Conservation (phyloP, 208 protist species). For the Naegleria gruberi region DNA sequence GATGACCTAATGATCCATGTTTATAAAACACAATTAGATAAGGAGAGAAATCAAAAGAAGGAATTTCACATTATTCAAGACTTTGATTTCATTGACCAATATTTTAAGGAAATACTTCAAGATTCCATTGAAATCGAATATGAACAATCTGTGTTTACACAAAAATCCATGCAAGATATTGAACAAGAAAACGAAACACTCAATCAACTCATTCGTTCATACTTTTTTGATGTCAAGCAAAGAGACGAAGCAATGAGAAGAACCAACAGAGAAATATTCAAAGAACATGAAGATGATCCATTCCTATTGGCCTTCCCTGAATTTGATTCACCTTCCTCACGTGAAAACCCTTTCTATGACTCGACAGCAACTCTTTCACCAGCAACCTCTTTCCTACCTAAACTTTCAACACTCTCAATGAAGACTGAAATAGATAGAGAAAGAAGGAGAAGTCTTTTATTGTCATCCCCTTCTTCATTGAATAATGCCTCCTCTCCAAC, state of each 20-base stretch:
- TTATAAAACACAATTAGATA: background rate
- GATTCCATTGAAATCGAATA: conserved; percentile 5
- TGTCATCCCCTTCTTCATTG: background rate
- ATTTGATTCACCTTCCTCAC: too few species aligned
- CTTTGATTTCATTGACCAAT: background rate
- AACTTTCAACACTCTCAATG: background rate
- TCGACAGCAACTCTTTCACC: background rate
- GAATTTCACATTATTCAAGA: conserved; percentile 4
- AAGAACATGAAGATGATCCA: background rate
- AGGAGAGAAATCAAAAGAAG: background rate
- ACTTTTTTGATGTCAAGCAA: background rate
- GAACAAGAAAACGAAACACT: conserved; percentile 10
- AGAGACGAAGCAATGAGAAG: background rate
- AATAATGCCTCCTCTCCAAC: too few species aligned
- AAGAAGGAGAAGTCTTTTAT: background rate
- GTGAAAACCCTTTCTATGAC: too few species aligned
- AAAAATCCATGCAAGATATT: background rate
- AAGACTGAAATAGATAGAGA: background rate
- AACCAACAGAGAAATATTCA: background rate
- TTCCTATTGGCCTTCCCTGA: background rate
- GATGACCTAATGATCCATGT: background rate
- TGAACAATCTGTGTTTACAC: background rate
- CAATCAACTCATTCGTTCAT: background rate
- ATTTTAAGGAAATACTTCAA: background rate
- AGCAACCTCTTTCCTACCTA: background rate